A percentile compares a stretch with the other conserved stretches of the same genome.
phyloP scores from a whole-genome alignment of 768 basidiomycete species.

The Tricholomella constricta region DNA sequence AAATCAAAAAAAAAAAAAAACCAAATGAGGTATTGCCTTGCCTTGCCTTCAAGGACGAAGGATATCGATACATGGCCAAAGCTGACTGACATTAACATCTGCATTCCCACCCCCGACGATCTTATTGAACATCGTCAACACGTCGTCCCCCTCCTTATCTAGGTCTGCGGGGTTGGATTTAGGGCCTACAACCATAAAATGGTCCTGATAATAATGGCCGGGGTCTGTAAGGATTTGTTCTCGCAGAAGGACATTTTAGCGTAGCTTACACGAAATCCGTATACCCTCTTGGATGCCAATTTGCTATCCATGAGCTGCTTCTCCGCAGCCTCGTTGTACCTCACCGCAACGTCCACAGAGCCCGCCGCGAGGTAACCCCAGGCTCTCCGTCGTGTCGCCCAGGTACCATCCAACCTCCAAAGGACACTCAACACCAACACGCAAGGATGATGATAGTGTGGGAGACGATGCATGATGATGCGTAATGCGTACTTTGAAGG shows the following conservation, averaged over 20 bases:
- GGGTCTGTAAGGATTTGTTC: not conserved
- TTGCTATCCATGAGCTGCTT: constrained; percentile 31
- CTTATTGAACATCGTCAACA: constrained; percentile 48
- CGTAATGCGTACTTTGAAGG: constrained; percentile 10
- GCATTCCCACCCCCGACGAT: constrained; percentile 47
- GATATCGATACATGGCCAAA: no score
- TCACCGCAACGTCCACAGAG: constrained; percentile 50
- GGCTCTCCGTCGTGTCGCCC: constrained; percentile 56
- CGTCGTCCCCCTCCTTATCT: constrained; percentile 25
- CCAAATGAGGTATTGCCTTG: no score
- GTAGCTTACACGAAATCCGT: constrained; percentile 47
- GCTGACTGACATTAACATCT: constrained; percentile 40
- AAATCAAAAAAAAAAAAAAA: no score
- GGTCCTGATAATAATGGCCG: constrained; percentile 36
- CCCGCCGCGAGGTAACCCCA: constrained; percentile 43
- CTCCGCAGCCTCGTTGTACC: constrained; percentile 57
- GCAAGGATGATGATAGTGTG: no score
- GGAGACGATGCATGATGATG: not conserved
- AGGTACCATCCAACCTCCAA: constrained; percentile 56
- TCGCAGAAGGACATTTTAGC: constrained; percentile 12
- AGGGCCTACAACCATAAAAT: constrained; percentile 54
- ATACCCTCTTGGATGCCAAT: constrained; percentile 34
- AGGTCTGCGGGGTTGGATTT: constrained; percentile 46
- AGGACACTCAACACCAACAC: not conserved
- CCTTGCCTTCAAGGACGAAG: no score